Percentiles rank a stretch among this genome's conserved stretches.
Conservation (phyloP, 805 yeast species). For the Lachancea lanzarotensis region DNA sequence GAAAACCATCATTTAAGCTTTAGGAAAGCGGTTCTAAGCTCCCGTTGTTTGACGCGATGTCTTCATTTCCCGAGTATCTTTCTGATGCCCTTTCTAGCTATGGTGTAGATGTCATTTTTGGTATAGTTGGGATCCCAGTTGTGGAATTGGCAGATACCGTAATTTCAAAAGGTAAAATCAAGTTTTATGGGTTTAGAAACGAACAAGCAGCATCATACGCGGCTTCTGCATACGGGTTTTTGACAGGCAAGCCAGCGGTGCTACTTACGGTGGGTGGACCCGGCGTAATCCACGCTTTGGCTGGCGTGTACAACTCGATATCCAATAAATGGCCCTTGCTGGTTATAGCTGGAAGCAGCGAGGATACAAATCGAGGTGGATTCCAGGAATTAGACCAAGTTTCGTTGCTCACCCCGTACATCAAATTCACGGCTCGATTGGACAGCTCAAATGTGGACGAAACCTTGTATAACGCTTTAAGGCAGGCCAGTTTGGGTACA, state of each 20-base stretch:
- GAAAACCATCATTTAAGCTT: background rate
- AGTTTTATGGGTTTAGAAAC: constrained; percentile 56
- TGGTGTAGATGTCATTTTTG: constrained; percentile 55
- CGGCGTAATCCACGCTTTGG: constrained; percentile 59
- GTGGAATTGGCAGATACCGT: constrained; percentile 63
- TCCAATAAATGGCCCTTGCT: constrained; percentile 60
- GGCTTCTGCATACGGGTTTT: constrained; percentile 62
- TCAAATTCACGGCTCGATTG: constrained; percentile 45
- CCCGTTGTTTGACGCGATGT: background rate
- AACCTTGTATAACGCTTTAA: constrained; percentile 20
- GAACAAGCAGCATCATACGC: constrained; percentile 75
- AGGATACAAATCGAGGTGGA: constrained; percentile 50
- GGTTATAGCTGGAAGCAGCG: constrained; percentile 55
- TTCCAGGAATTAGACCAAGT: constrained; percentile 70
- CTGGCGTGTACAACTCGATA: constrained; percentile 59
- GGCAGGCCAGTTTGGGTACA: constrained; percentile 34
- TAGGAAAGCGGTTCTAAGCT: no score
- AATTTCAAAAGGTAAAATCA: constrained; percentile 42
- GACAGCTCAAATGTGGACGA: constrained; percentile 12
- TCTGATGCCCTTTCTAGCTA: constrained; percentile 42
- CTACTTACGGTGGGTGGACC: constrained; percentile 71
- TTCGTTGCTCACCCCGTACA: constrained; percentile 39
- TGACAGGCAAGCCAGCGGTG: constrained; percentile 61
- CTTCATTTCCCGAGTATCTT: constrained; percentile 25
- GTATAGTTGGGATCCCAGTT: constrained; percentile 71